A percentile compares a stretch with the other conserved stretches of the same genome.
These are phyloP conservation scores for Beauveria bassiana DNA, from an alignment of 2,329 filamentous ascomycete species.

Conservation along the genomic window DNA sequence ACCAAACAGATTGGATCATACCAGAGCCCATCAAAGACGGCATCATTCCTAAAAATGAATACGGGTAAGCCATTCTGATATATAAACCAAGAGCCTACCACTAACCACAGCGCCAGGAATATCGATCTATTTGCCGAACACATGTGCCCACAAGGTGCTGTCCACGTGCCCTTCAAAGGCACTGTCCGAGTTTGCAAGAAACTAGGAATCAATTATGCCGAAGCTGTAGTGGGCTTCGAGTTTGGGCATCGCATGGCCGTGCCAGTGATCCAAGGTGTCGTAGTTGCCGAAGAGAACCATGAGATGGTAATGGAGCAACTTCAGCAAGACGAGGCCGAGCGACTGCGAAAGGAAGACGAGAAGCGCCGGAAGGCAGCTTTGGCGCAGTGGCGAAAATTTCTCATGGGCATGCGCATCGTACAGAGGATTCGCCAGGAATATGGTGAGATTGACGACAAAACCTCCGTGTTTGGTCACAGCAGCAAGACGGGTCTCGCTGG, in stretches of 20 bases:
- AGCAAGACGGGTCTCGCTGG: slow-evolving; percentile 13
- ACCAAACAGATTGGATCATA: slow-evolving; percentile 94
- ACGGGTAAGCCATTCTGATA: slow-evolving; percentile 45
- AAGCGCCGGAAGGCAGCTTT: slow-evolving; percentile 71
- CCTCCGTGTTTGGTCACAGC: slow-evolving; percentile 49
- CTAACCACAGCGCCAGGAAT: slow-evolving; percentile 43
- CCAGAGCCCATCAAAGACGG: slow-evolving; percentile 79
- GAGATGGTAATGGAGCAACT: slow-evolving; percentile 70
- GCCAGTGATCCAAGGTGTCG: slow-evolving; percentile 82
- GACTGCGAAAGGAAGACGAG: slow-evolving; percentile 69
- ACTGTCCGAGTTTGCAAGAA: slow-evolving; percentile 75
- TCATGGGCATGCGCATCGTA: slow-evolving; percentile 77
- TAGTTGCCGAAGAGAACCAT: slow-evolving; percentile 75
- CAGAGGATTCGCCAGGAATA: slow-evolving; percentile 72
- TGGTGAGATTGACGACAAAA: slow-evolving; percentile 48
- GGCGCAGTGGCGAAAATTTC: slow-evolving; percentile 75
- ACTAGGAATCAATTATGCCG: slow-evolving; percentile 79
- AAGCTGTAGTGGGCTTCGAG: slow-evolving; percentile 93
- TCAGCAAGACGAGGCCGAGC: slow-evolving; percentile 67
- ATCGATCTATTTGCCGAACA: slow-evolving; percentile 92
- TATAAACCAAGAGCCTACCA: not conserved
- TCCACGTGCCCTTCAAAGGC: slow-evolving; percentile 74
- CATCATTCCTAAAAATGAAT: slow-evolving; percentile 85
- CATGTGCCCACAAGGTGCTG: slow-evolving; percentile 80
- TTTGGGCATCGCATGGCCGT: slow-evolving; percentile 93